These are phyloP conservation scores for Alliaria petiolata DNA, from an alignment of 345 rosid species.

Conservation along the genomic window DNA sequence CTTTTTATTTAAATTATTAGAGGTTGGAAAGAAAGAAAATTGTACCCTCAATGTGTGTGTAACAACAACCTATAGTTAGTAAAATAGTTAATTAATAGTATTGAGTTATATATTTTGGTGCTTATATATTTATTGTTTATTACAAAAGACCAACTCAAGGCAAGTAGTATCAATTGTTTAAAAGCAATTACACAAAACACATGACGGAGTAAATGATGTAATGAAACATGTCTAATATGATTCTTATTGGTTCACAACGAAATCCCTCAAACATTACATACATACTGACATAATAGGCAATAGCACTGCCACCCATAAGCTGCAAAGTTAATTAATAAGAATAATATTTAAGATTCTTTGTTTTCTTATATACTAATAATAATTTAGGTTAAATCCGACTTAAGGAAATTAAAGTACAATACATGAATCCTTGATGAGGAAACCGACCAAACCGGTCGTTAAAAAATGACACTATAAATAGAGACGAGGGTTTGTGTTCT, in stretches of 20 bases:
- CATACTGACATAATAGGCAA: neutral
- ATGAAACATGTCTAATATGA: neutral
- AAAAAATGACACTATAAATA: slow-evolving; percentile 15
- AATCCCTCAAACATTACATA: slow-evolving; percentile 1
- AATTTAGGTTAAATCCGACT: neutral
- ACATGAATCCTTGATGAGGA: slow-evolving; percentile 12
- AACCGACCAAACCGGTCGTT: slow-evolving; percentile 33
- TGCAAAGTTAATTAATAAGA: slow-evolving; percentile 9
- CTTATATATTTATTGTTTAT: neutral
- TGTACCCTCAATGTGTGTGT: neutral
- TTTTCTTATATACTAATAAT: neutral
- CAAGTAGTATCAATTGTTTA: neutral
- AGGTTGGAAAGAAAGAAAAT: neutral
- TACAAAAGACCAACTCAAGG: neutral
- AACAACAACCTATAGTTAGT: neutral
- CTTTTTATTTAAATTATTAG: neutral
- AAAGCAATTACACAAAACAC: neutral
- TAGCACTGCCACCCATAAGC: neutral
- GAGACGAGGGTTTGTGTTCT: slow-evolving; percentile 9
- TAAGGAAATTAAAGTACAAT: neutral
- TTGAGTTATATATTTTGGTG: neutral
- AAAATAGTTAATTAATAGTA: neutral
- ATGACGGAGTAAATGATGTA: slow-evolving; percentile 29
- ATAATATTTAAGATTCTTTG: neutral
- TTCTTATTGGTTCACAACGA: slow-evolving; percentile 13